Percentiles rank a stretch among this genome's conserved stretches.
These are phyloP conservation scores for Glycyrrhiza uralensis DNA, from an alignment of 306 rosid species.

Conservation along the genomic window DNA sequence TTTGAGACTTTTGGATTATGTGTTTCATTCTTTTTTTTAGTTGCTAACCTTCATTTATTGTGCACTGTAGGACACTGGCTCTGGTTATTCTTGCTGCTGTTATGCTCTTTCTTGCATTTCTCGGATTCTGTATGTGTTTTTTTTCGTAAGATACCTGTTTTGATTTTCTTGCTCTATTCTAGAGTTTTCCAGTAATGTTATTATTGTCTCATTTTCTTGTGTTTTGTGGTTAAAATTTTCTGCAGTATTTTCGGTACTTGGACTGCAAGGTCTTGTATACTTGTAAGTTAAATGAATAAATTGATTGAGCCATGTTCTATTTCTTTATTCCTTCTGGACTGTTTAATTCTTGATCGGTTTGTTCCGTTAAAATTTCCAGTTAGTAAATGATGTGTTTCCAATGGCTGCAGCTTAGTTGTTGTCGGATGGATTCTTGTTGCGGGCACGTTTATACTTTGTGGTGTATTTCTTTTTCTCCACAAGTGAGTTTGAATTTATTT, in stretches of 20 bases:
- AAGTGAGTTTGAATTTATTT: constrained; percentile 46
- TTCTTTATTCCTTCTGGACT: background rate
- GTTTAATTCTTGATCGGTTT: background rate
- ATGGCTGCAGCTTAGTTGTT: constrained; percentile 52
- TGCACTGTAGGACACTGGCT: constrained; percentile 59
- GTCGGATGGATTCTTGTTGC: constrained; percentile 75
- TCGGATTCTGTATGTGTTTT: constrained; percentile 70
- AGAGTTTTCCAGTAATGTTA: background rate
- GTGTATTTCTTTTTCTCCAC: constrained; percentile 71
- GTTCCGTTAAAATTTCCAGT: background rate
- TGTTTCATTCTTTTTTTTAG: too few relatives aligned
- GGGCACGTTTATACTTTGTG: constrained; percentile 64
- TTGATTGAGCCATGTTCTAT: background rate
- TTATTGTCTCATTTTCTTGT: constrained; percentile 4
- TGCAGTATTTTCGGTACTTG: constrained; percentile 80
- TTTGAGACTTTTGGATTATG: background rate
- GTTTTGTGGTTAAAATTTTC: background rate
- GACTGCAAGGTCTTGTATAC: constrained; percentile 71
- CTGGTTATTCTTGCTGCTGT: constrained; percentile 72
- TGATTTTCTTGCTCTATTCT: background rate
- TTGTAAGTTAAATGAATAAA: constrained; percentile 52
- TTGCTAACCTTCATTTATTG: background rate
- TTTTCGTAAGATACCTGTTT: background rate
- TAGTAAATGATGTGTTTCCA: constrained; percentile 5
- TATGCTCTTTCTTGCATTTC: constrained; percentile 72